Evolutionary conservation across 2,329 filamentous ascomycete species (phyloP).

Genomic region (Stachybotrys echinatus): DNA sequence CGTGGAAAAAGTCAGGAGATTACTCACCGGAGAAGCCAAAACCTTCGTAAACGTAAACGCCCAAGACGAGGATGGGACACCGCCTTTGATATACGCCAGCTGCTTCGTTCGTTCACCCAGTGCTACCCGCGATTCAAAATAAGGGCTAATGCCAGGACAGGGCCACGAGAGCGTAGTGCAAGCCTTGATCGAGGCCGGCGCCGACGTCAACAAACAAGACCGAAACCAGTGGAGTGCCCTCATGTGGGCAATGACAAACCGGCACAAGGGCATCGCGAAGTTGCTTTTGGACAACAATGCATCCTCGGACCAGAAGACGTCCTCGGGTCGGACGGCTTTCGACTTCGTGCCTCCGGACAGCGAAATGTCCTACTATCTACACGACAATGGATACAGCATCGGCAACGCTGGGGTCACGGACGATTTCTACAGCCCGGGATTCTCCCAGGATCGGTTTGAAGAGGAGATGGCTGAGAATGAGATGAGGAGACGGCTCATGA

Average conservation of each 20-base stretch:
- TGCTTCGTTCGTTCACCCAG: slow-evolving; percentile 69
- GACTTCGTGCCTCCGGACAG: slow-evolving; percentile 95
- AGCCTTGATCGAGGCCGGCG: slow-evolving; percentile 77
- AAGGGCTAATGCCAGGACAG: slow-evolving; percentile 31
- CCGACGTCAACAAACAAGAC: slow-evolving; percentile 87
- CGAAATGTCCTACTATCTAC: slow-evolving; percentile 92
- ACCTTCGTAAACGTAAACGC: slow-evolving; percentile 78
- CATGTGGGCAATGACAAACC: slow-evolving; percentile 99
- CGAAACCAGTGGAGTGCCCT: slow-evolving; percentile 95
- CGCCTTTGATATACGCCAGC: slow-evolving; percentile 95
- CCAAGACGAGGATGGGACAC: slow-evolving; percentile 89
- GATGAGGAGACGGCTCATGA: slow-evolving; percentile 94
- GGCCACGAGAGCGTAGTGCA: slow-evolving; percentile 87
- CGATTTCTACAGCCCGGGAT: slow-evolving; percentile 90
- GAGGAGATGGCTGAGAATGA: slow-evolving; percentile 97
- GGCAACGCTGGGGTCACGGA: slow-evolving; percentile 74
- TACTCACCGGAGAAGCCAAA: slow-evolving; percentile 70
- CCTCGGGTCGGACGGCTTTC: slow-evolving; percentile 86
- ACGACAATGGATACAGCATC: slow-evolving; percentile 89
- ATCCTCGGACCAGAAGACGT: slow-evolving; percentile 93
- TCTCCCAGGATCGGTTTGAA: slow-evolving; percentile 90
- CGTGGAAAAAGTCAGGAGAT: slow-evolving; percentile 68
- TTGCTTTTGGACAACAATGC: slow-evolving; percentile 86
- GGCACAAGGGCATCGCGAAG: slow-evolving; percentile 94
- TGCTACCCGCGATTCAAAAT: neutral